Percentiles rank a stretch among this genome's conserved stretches.
Conservation (phyloP, 1,139 yeast genomes). For the Taphrina confusa region DNA sequence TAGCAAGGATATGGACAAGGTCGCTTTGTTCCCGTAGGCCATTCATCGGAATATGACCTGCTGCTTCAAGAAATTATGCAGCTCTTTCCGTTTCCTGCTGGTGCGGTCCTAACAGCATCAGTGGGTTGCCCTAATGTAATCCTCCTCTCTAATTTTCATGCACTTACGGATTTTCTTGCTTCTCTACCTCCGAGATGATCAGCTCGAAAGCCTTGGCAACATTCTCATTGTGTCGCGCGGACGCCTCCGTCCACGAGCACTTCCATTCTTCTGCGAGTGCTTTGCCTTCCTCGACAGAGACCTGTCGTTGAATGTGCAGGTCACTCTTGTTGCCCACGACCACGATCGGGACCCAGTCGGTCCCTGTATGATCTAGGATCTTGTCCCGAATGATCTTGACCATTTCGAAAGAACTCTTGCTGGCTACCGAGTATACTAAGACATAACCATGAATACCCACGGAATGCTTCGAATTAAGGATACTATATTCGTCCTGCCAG, state of each 20-base stretch:
- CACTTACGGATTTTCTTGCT: conserved; percentile 54
- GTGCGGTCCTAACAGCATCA: conserved; percentile 16
- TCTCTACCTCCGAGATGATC: conserved; percentile 71
- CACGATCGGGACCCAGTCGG: conserved; percentile 73
- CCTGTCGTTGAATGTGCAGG: conserved; percentile 51
- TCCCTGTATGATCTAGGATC: conserved; percentile 73
- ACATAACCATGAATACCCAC: conserved; percentile 86
- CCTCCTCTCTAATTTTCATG: conserved; percentile 25
- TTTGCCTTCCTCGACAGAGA: conserved; percentile 63
- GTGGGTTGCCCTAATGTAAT: not conserved
- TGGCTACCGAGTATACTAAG: conserved; percentile 78
- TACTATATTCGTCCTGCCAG: conserved; percentile 72
- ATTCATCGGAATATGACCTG: too few species aligned
- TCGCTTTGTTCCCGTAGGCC: too few species aligned
- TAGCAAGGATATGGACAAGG: too few species aligned
- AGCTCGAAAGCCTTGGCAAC: conserved; percentile 63
- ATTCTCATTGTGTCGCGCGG: conserved; percentile 74
- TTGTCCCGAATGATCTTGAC: conserved; percentile 79
- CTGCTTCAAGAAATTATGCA: conserved; percentile 17
- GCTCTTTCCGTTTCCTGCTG: conserved; percentile 34
- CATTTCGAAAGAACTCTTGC: conserved; percentile 76
- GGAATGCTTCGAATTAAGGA: conserved; percentile 77
- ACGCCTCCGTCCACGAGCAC: conserved; percentile 75
- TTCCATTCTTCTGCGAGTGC: conserved; percentile 61
- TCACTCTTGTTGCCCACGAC: conserved; percentile 85